These are phyloP conservation scores for Rhodosporidiobolus sp. DNA, from an alignment of 768 basidiomycete genomes.

Conservation along the genomic window DNA sequence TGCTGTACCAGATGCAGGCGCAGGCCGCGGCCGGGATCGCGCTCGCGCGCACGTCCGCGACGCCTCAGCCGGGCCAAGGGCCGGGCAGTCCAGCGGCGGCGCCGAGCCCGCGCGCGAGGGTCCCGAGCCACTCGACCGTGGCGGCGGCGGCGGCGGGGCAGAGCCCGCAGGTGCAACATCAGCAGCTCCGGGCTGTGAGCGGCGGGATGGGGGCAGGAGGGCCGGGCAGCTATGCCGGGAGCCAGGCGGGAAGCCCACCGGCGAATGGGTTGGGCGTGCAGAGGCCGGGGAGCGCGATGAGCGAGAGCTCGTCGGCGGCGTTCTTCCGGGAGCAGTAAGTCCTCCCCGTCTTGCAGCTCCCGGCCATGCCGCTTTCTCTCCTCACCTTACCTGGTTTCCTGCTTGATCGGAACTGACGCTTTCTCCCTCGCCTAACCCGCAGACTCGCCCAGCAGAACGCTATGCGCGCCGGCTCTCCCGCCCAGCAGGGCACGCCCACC, in stretches of 20 bases:
- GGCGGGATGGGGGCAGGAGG: not conserved
- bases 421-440: no score
- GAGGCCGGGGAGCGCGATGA: conserved; percentile 5
- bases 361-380: not conserved
- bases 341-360: not conserved
- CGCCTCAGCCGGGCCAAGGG: not conserved
- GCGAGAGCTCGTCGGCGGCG: conserved; percentile 11
- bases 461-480: conserved; percentile 14
- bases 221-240: conserved; percentile 9
- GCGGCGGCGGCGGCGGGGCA: no score
- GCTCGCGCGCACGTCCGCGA: not conserved
- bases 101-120: not conserved
- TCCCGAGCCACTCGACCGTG: conserved; percentile 8
- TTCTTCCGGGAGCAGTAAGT: conserved; percentile 33
- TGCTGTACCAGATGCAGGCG: conserved; percentile 28
- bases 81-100: not conserved
- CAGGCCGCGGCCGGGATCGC: conserved; percentile 4
- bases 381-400: no score
- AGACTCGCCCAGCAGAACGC: conserved; percentile 32
- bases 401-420: no score
- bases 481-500: not conserved
- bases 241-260: conserved; percentile 29
- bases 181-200: conserved; percentile 9
- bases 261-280: not conserved
- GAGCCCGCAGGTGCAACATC: conserved; percentile 25